Evolutionary conservation across 441 rosid species (phyloP), one percentile per base, ranked within the genome.

Genomic region (Euphorbia neoarborescens): DNA sequence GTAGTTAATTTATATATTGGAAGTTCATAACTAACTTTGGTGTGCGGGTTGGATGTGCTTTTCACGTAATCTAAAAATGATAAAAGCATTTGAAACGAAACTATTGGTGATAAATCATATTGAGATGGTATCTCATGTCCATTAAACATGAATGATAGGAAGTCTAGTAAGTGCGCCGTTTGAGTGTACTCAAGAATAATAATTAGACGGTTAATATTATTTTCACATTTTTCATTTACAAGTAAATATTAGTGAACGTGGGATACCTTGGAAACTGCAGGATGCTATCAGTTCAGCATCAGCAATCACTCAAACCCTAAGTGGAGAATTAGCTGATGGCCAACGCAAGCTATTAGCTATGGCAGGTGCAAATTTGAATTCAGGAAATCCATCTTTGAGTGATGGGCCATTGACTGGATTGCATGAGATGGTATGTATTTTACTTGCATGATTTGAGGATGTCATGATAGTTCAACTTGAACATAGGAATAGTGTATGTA

Each of bases 261-360:
- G 32, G 40, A 48, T 62, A 28, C 42, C 68, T 70, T 67, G 40
- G 20, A 25, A 37, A 80, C 66, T 80, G 75, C 81, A 90, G 96
- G 93, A 90, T 69, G 85, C 89, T 63, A 80, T 90, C 56, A 83
- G 76, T 73, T 86, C 93, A 32, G 93, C 89, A 70, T 77, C 90
- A 64, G 80, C 96, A 42, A 71, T 88, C 28, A 77, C 89, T 65
- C 86, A 78, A 62, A 81, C 89, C 44, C 79, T 88, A 65, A 84
- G 89, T 72, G 90, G 90, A 75, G 91, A 86, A 77, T 77, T 88
- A 70, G 86, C 90, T 50, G 88, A 84, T 65, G 88, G 88, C 24
- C 93, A 86, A 75, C 88, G 83, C 22, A 84, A 86, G 78, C 84
- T 90, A 56, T 51, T 90, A 76, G 89, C 90, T 73, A 24, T 86